phyloP scores from a whole-genome alignment of 1,284 basidiomycete species.

The Agaricales sp. region DNA sequence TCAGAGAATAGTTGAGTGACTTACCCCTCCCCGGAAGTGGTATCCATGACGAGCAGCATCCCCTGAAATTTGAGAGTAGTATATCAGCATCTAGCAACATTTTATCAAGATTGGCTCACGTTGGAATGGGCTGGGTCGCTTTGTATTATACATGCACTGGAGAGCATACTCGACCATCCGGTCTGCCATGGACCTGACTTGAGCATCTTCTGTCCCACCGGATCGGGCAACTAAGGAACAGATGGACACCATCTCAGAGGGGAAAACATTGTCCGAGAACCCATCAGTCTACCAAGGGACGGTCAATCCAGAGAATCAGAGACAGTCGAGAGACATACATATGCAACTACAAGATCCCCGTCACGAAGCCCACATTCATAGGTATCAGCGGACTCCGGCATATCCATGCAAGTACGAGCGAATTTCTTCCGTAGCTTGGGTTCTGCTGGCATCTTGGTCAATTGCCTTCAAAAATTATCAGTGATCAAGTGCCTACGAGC shows the following conservation, averaged over 20 bases:
- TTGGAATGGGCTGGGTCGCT: conserved; percentile 61
- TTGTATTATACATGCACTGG: conserved; percentile 55
- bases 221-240: conserved; percentile 52
- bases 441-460: conserved; percentile 54
- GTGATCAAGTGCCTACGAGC: conserved; percentile 4
- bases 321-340: conserved; percentile 33
- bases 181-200: conserved; percentile 63
- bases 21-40: conserved; percentile 60
- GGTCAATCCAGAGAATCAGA: conserved; percentile 10
- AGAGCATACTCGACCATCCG: conserved; percentile 61
- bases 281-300: conserved; percentile 64
- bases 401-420: conserved; percentile 41
- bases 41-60: conserved; percentile 53
- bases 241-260: conserved; percentile 58
- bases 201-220: conserved; percentile 42
- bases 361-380: conserved; percentile 58
- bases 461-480: conserved; percentile 36
- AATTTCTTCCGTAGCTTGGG: conserved; percentile 24
- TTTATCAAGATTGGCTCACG: too few species aligned
- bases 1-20: conserved; percentile 17
- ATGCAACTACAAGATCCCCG: conserved; percentile 64
- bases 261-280: conserved; percentile 79
- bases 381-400: conserved; percentile 55
- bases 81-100: too few species aligned
- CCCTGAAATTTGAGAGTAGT: conserved; percentile 22